Percentiles rank a stretch among this genome's conserved stretches.
These are phyloP conservation scores for Starmerella etchellsii DNA, from an alignment of 805 yeast genomes.

Conservation along the genomic window DNA sequence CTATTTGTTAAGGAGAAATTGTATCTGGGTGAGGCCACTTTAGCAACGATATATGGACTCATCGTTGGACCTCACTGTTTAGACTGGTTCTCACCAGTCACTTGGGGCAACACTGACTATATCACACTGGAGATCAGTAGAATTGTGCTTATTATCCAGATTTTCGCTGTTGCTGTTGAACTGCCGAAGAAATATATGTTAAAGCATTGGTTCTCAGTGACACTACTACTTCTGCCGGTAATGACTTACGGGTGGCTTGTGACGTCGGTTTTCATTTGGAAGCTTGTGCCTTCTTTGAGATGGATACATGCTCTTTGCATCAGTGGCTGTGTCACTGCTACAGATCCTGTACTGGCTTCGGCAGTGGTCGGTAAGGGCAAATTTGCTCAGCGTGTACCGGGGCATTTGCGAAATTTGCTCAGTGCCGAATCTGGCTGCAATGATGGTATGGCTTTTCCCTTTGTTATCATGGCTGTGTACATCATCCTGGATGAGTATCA, in stretches of 20 bases:
- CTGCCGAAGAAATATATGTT: constrained; percentile 80
- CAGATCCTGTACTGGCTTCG: constrained; percentile 90
- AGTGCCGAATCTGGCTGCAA: constrained; percentile 85
- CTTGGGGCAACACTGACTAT: constrained; percentile 76
- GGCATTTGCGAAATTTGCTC: constrained; percentile 72
- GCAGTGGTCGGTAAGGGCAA: constrained; percentile 92
- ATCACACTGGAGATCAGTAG: constrained; percentile 76
- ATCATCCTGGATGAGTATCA: constrained; percentile 54
- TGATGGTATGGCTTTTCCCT: constrained; percentile 95
- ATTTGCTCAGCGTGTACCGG: constrained; percentile 82
- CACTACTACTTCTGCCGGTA: constrained; percentile 63
- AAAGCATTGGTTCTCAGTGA: constrained; percentile 67
- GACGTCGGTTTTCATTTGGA: constrained; percentile 68
- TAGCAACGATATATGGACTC: constrained; percentile 72
- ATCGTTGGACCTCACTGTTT: constrained; percentile 82
- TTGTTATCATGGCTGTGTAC: constrained; percentile 56
- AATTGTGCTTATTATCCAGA: constrained; percentile 71
- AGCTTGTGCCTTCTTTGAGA: constrained; percentile 55
- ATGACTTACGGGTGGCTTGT: constrained; percentile 87
- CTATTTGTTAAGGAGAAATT: constrained; percentile 69
- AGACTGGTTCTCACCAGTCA: constrained; percentile 66
- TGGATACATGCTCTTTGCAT: constrained; percentile 63
- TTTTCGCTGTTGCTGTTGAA: constrained; percentile 90
- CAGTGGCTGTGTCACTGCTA: constrained; percentile 84
- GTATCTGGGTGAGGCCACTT: constrained; percentile 84